A percentile compares a stretch with the other conserved stretches of the same genome.
Evolutionary conservation across 108 stramenopile genomes (phyloP).

Genomic region (Epithemia pelagica): DNA sequence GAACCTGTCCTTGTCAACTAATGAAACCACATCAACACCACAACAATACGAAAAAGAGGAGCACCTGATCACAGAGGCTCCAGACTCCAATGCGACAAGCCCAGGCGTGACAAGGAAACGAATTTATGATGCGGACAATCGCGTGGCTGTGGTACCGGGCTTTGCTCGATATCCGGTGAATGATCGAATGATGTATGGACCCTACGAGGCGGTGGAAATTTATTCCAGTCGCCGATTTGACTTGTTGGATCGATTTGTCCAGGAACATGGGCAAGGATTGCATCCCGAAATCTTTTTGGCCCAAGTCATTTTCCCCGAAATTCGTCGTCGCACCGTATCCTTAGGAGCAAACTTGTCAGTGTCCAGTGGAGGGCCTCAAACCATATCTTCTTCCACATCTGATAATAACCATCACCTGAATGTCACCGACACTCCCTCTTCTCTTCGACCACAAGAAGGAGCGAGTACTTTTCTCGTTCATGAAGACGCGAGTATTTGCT

Average conservation of each 20-base stretch:
- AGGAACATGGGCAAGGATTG: constrained; percentile 9
- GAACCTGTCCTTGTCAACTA: background rate
- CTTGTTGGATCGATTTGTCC: constrained; percentile 22
- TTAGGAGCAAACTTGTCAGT: background rate
- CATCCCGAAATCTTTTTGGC: constrained; percentile 31
- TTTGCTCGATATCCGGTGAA: constrained; percentile 29
- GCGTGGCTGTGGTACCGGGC: constrained; percentile 14
- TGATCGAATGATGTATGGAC: constrained; percentile 45
- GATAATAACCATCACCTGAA: background rate
- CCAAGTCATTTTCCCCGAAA: constrained; percentile 16
- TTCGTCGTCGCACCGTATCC: background rate
- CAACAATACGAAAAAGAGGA: too few relatives aligned
- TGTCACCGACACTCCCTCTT: too few relatives aligned
- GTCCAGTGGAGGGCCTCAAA: too few relatives aligned
- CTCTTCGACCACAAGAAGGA: too few relatives aligned
- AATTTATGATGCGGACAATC: constrained; percentile 12
- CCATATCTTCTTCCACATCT: background rate
- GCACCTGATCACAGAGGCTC: too few relatives aligned
- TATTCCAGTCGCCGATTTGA: constrained; percentile 45
- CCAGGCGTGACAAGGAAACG: background rate
- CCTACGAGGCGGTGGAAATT: constrained; percentile 31
- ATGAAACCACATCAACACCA: too few relatives aligned
- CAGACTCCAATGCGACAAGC: too few relatives aligned
- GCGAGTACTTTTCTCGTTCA: background rate
- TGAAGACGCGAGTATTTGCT: constrained; percentile 30